Conservation (phyloP, 73 alveolate genomes). For the Paramecium tetraurelia region DNA sequence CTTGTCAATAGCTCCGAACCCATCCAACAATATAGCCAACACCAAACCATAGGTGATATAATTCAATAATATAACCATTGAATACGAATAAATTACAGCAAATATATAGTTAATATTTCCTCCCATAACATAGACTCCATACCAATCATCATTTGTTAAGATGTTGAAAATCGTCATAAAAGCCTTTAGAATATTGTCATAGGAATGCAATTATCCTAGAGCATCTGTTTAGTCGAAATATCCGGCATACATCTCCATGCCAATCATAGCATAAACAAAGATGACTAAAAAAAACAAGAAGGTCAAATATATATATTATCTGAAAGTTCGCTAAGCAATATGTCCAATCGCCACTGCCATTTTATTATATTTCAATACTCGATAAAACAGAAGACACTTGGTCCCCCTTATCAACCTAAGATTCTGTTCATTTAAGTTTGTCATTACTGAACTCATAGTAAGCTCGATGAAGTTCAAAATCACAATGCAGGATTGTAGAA, state of each 20-base stretch:
- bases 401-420: conserved; percentile 3
- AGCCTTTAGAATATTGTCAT: conserved; percentile 1
- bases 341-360: conserved; percentile 26
- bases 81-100: background rate
- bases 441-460: background rate
- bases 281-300: background rate
- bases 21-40: conserved; percentile 34
- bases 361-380: conserved; percentile 6
- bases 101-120: background rate
- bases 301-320: conserved; percentile 21
- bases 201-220: conserved; percentile 17
- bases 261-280: conserved; percentile 3
- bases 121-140: conserved; percentile 2
- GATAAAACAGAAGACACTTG: background rate
- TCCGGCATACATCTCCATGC: background rate
- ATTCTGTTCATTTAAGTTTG: background rate
- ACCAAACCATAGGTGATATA: conserved; percentile 43
- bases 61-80: background rate
- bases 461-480: background rate
- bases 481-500: background rate
- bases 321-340: conserved; percentile 1
- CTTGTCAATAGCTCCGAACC: background rate
- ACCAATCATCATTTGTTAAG: conserved; percentile 41
- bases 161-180: conserved; percentile 17
- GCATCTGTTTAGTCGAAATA: background rate